These are phyloP conservation scores for Hericium alpestre DNA, from an alignment of 768 basidiomycete genomes.

Conservation along the genomic window DNA sequence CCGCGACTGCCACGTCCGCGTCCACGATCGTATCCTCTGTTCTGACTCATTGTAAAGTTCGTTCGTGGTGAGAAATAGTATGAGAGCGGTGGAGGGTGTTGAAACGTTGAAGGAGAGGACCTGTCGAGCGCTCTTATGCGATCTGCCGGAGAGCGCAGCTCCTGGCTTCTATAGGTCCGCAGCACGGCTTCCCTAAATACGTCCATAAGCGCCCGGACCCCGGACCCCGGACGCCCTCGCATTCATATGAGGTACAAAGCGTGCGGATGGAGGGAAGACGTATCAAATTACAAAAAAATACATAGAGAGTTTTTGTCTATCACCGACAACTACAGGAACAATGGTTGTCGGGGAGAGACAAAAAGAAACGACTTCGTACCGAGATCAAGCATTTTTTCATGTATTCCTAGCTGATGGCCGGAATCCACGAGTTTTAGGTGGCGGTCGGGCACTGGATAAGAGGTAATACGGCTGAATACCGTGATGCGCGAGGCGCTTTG, in stretches of 20 bases:
- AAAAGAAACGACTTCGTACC: background rate
- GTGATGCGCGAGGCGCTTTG: too few species aligned
- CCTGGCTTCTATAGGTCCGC: background rate
- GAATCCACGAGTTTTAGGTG: too few species aligned
- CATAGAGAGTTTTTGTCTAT: background rate
- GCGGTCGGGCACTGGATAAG: too few species aligned
- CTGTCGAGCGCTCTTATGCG: background rate
- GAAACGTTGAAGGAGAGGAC: background rate
- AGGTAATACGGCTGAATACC: too few species aligned
- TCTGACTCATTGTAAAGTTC: background rate
- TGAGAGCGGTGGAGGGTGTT: background rate
- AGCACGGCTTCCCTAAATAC: background rate
- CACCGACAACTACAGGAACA: background rate
- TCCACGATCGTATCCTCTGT: background rate
- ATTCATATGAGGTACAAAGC: background rate
- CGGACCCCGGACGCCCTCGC: background rate
- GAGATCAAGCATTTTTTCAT: background rate
- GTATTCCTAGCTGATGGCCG: too few species aligned
- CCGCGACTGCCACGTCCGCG: background rate
- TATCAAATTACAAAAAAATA: background rate
- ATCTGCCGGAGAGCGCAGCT: background rate
- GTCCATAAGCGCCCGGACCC: background rate
- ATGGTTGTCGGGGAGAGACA: conserved; percentile 2
- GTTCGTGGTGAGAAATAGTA: background rate
- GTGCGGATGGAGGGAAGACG: background rate